Evolutionary conservation across 2,329 filamentous ascomycete genomes (phyloP).

Genomic region (Knufia fluminis): DNA sequence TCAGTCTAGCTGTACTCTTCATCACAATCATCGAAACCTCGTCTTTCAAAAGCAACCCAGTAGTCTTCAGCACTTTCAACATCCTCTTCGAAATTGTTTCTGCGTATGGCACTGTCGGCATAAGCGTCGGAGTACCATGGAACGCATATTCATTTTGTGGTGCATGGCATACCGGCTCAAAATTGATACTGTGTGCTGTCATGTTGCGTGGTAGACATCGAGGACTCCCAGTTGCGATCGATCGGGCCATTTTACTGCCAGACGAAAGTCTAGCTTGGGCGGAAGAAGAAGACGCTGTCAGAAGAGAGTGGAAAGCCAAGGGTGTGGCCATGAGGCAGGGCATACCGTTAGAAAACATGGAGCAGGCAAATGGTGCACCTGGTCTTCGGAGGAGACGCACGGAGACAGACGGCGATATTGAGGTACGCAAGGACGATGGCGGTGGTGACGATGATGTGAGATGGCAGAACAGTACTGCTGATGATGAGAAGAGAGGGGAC

Average conservation of each 20-base stretch:
- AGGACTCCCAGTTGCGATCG: conserved; percentile 47
- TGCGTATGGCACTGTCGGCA: conserved; percentile 37
- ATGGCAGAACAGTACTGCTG: no score
- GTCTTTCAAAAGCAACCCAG: conserved; percentile 32
- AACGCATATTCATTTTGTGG: conserved; percentile 40
- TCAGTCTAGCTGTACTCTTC: conserved; percentile 48
- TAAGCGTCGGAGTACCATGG: conserved; percentile 37
- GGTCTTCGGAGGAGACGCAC: no score
- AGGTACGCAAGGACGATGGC: no score
- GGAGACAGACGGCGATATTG: no score
- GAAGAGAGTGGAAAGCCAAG: conserved; percentile 4
- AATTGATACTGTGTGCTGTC: conserved; percentile 44
- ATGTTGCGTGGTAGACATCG: conserved; percentile 44
- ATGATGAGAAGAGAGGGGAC: no score
- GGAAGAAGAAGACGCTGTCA: conserved; percentile 34
- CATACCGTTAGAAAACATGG: background rate
- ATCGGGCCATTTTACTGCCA: conserved; percentile 36
- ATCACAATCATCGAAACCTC: background rate
- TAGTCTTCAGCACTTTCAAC: conserved; percentile 50
- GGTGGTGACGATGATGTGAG: no score
- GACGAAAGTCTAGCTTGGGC: conserved; percentile 33
- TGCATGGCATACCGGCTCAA: conserved; percentile 41
- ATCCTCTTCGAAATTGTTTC: conserved; percentile 41
- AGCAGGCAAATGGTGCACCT: background rate
- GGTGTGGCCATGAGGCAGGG: background rate